Percentiles rank a stretch among this genome's conserved stretches.
phyloP scores from a whole-genome alignment of 148 eudicot species.

The Dysphania ambrosioides region DNA sequence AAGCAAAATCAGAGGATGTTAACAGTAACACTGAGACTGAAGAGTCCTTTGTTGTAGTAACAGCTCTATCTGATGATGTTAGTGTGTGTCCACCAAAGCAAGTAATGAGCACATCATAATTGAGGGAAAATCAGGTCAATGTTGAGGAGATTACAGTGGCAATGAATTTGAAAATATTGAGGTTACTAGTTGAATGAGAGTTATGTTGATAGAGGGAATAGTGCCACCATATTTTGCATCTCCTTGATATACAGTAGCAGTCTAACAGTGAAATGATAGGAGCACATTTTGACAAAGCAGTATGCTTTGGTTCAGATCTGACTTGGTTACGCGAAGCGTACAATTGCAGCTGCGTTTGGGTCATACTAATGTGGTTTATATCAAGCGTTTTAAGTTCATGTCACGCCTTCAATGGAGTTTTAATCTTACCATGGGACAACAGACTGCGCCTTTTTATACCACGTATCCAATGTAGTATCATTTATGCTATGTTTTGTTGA shows the following conservation, averaged over 20 bases:
- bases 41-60: constrained; percentile 21
- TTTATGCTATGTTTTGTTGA: constrained; percentile 17
- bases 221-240: constrained; percentile 4
- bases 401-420: constrained; percentile 1
- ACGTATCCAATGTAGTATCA: constrained; percentile 3
- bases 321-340: not conserved
- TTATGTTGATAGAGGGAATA: constrained; percentile 10
- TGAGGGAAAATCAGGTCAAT: constrained; percentile 46
- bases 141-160: constrained; percentile 88
- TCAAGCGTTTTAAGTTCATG: not conserved
- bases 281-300: constrained; percentile 4
- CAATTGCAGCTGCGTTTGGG: constrained; percentile 14
- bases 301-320: not conserved
- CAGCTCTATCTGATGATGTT: constrained; percentile 19
- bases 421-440: constrained; percentile 7
- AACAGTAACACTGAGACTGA: not conserved
- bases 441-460: not conserved
- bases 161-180: constrained; percentile 48
- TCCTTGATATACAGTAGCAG: not conserved
- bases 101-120: constrained; percentile 18
- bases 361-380: too few species aligned
- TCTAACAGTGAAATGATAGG: constrained; percentile 21
- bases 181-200: constrained; percentile 37
- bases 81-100: constrained; percentile 23
- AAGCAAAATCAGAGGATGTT: too few species aligned